Conservation (phyloP, 2,329 filamentous ascomycete species). For the Chalaropsis ovoidea region DNA sequence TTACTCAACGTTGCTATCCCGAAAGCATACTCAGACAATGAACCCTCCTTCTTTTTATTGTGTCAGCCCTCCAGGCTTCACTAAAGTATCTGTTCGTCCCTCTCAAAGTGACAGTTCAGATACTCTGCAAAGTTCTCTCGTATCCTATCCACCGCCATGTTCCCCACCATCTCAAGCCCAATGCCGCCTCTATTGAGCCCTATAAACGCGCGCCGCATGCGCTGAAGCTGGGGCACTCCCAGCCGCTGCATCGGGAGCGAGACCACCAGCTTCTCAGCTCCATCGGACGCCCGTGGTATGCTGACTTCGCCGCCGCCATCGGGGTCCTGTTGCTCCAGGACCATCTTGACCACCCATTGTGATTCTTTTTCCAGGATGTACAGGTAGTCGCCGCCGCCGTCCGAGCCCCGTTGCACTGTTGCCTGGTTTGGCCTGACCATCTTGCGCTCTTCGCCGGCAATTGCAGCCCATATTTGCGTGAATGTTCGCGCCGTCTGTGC, state of each 20-base stretch:
- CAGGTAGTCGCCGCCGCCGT: conserved; percentile 62
- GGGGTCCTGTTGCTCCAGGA: conserved; percentile 59
- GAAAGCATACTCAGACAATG: no score
- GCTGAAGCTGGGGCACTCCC: conserved; percentile 64
- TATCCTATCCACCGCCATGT: conserved; percentile 45
- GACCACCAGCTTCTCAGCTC: conserved; percentile 45
- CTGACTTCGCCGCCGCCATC: conserved; percentile 53
- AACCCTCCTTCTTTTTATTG: no score
- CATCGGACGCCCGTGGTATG: conserved; percentile 32
- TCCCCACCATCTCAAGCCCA: conserved; percentile 46
- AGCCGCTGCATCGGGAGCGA: conserved; percentile 57
- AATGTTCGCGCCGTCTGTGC: conserved; percentile 48
- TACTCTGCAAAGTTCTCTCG: conserved; percentile 56
- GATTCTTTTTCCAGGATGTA: conserved; percentile 72
- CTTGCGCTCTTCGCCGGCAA: conserved; percentile 55
- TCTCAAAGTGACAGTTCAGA: conserved; percentile 55
- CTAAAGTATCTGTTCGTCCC: conserved; percentile 38
- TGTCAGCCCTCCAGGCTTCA: background rate
- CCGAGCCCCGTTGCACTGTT: conserved; percentile 53
- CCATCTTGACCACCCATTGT: conserved; percentile 61
- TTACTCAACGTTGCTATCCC: no score
- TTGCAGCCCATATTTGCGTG: conserved; percentile 62
- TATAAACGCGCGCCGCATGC: conserved; percentile 67
- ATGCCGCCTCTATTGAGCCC: conserved; percentile 63
- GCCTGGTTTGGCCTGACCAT: conserved; percentile 63